Evolutionary conservation across 371 early-diverging fungal genomes (phyloP).

Genomic region (Lichtheimia ornata): DNA sequence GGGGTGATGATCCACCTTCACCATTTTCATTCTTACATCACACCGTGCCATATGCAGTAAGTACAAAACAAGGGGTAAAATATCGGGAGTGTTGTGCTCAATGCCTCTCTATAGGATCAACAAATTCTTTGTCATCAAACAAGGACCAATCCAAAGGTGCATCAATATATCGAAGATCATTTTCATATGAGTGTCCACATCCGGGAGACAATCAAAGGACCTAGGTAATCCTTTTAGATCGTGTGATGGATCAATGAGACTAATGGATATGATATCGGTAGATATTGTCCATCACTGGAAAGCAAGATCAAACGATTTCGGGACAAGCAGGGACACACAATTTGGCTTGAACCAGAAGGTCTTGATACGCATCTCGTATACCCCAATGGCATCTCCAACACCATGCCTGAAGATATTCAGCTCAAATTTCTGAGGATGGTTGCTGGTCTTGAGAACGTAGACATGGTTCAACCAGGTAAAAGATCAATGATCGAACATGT

Average conservation of each 20-base stretch:
- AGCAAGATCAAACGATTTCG: conserved; percentile 79
- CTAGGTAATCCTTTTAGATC: conserved; percentile 43
- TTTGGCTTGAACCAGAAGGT: conserved; percentile 88
- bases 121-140: conserved; percentile 83
- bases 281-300: conserved; percentile 85
- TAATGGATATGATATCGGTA: not conserved
- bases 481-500: not conserved
- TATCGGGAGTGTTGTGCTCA: not conserved
- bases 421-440: conserved; percentile 72
- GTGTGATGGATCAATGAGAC: not conserved
- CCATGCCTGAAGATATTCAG: conserved; percentile 82
- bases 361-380: conserved; percentile 72
- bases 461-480: conserved; percentile 69
- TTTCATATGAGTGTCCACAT: conserved; percentile 83
- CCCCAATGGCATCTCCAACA: conserved; percentile 85
- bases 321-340: conserved; percentile 65
- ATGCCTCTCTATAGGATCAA: conserved; percentile 27
- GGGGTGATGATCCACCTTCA: conserved; percentile 73
- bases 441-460: conserved; percentile 77
- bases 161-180: conserved; percentile 71
- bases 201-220: conserved; percentile 81
- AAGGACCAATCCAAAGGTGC: conserved; percentile 68
- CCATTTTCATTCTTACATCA: conserved; percentile 81
- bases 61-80: conserved; percentile 1
- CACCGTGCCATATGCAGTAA: conserved; percentile 62